phyloP scores from a whole-genome alignment of 257 asterid species.

The Thymus quinquecostatus region DNA sequence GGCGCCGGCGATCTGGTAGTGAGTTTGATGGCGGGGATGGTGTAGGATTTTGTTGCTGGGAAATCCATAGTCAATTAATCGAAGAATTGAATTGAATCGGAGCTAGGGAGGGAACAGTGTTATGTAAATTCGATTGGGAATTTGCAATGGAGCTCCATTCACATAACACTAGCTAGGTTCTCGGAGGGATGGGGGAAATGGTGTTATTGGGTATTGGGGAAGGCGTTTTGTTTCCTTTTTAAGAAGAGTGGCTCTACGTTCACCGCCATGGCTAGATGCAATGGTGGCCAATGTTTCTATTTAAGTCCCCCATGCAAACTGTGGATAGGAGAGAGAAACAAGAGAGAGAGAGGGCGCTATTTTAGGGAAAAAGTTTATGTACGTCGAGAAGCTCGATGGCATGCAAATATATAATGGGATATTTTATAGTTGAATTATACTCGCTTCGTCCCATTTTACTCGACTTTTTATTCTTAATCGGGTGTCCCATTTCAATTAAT shows the following conservation, averaged over 20 bases:
- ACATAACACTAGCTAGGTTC: slow-evolving; percentile 22
- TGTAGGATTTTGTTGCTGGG: not conserved
- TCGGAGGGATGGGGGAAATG: not conserved
- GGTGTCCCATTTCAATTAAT: too few species aligned
- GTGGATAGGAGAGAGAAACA: too few species aligned
- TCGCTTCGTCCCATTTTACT: too few species aligned
- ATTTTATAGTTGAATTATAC: too few species aligned
- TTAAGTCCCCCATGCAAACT: not conserved
- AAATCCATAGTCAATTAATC: not conserved
- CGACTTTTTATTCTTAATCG: too few species aligned
- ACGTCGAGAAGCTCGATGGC: too few species aligned
- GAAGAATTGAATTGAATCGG: too few species aligned
- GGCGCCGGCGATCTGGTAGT: slow-evolving; percentile 42
- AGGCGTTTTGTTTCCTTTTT: slow-evolving; percentile 12
- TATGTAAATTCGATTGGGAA: slow-evolving; percentile 13
- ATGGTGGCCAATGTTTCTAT: slow-evolving; percentile 20
- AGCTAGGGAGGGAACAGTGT: slow-evolving; percentile 20
- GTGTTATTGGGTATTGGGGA: slow-evolving; percentile 1
- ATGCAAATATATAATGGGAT: too few species aligned
- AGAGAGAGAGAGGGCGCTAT: too few species aligned
- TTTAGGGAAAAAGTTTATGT: too few species aligned
- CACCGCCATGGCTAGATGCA: slow-evolving; percentile 5
- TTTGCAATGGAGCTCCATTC: slow-evolving; percentile 17
- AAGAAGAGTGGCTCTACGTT: slow-evolving; percentile 30
- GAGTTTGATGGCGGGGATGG: slow-evolving; percentile 21